Evolutionary conservation across 768 basidiomycete genomes (phyloP), one percentile per base, ranked within the genome.

Genomic region (Amanita jacksonii): DNA sequence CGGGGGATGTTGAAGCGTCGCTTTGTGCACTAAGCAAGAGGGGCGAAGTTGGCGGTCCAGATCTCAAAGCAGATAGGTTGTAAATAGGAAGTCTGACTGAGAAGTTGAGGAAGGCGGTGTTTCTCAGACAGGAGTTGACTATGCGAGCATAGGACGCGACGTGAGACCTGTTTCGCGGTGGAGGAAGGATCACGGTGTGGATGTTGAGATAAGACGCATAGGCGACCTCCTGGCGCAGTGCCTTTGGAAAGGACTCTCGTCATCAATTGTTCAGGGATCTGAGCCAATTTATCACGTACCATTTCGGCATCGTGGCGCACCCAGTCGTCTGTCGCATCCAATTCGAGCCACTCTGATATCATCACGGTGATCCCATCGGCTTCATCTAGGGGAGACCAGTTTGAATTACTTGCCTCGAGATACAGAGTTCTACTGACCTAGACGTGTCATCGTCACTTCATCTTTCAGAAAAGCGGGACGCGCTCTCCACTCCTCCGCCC

Each of bases 231-330:
- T 97, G 92, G 44, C 81, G 79, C 12, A 99, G 72, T 8, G 96
- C 94, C 91, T 94, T 48, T 30, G 40, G 41, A 33, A 33, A 49
- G 49, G 42, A n/a, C n/a, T n/a, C n/a, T 20, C 30, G 15, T 33
- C 39, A 8, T 38, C 39, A 19, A 40, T 13, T 30, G 34, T 20
- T 23, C 15, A 34, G n/a, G 9, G 30, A 23, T 41, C 41, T 39
- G 46, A 49, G 53, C 48, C 50, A 32, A 35, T 9, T 46, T 37
- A 49, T 51, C 41, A 34, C 85, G 63, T 60, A 92, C 92, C 43
- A 94, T 85, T 64, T 94, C 96, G 35, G 91, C 85, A 57, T 99
- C 96, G 54, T 94, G 89, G 35, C 96, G 78, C 43, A 98, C 81
- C 73, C 93, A 90, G 54, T 91, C 89, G 62, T 97, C 92, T 0